A percentile compares a stretch with the other conserved stretches of the same genome.
These are phyloP conservation scores for Myrmaecium sp. DNA, from an alignment of 2,329 filamentous ascomycete species.

Conservation along the genomic window DNA sequence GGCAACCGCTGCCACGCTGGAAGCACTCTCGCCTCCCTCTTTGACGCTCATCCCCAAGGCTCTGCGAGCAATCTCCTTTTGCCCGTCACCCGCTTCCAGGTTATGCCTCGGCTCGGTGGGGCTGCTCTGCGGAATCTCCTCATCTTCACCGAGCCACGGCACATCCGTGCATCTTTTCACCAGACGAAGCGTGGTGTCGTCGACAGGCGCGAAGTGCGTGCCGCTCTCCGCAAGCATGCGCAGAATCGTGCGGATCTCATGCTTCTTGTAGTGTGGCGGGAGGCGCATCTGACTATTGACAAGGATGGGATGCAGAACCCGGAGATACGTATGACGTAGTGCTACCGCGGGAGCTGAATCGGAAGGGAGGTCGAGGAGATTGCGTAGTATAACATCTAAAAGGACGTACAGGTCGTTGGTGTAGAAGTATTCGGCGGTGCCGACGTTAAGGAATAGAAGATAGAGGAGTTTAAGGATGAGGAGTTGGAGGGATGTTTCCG, in stretches of 20 bases:
- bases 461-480: constrained; percentile 95
- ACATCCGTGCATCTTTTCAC: constrained; percentile 61
- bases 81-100: constrained; percentile 14
- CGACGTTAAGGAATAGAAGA: constrained; percentile 78
- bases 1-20: constrained; percentile 22
- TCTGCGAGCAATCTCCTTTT: constrained; percentile 20
- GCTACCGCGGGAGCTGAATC: constrained; percentile 39
- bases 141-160: constrained; percentile 38
- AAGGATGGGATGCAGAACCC: constrained; percentile 78
- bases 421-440: constrained; percentile 96
- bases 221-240: constrained; percentile 48
- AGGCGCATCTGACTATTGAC: constrained; percentile 80
- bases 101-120: constrained; percentile 9
- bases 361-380: constrained; percentile 85
- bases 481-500: constrained; percentile 82
- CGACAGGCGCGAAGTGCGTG: constrained; percentile 62
- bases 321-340: constrained; percentile 82
- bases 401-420: constrained; percentile 92
- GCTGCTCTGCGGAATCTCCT: constrained; percentile 1
- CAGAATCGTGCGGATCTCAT: constrained; percentile 66
- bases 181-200: constrained; percentile 63
- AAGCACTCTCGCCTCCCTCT: constrained; percentile 17
- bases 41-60: constrained; percentile 22
- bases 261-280: constrained; percentile 78
- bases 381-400: constrained; percentile 88